These are phyloP conservation scores for Paulinella micropora DNA, from an alignment of 78 protist genomes.

Conservation along the genomic window DNA sequence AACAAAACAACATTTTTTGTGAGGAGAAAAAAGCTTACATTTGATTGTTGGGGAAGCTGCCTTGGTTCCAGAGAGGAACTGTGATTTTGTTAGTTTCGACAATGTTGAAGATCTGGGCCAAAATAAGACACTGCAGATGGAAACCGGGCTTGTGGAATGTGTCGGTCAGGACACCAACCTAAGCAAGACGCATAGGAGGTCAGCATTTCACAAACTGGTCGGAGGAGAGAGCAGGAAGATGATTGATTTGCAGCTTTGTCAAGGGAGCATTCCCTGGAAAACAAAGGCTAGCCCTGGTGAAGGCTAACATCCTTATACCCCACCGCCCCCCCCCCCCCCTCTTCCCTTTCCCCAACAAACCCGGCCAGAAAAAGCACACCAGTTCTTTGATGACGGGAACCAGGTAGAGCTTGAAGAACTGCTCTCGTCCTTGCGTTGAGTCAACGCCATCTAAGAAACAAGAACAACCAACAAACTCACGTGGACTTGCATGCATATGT, in stretches of 20 bases:
- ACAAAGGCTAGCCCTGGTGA: too few species aligned
- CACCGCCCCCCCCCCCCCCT: too few species aligned
- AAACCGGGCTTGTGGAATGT: constrained; percentile 51
- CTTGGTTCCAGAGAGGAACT: background rate
- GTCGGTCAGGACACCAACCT: constrained; percentile 59
- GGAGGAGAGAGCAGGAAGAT: too few species aligned
- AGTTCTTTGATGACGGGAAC: background rate
- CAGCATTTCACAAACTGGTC: too few species aligned
- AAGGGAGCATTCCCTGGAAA: too few species aligned
- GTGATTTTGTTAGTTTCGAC: background rate
- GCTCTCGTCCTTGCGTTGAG: constrained; percentile 9
- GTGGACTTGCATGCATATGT: background rate
- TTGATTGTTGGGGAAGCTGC: constrained; percentile 6
- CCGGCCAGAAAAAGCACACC: too few species aligned
- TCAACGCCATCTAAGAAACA: background rate
- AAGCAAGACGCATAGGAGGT: constrained; percentile 46
- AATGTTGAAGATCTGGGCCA: background rate
- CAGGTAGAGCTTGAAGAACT: constrained; percentile 32
- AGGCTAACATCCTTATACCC: too few species aligned
- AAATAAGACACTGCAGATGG: background rate
- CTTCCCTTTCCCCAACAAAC: too few species aligned
- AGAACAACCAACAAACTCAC: background rate
- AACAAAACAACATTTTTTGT: too few species aligned
- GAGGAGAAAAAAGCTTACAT: too few species aligned
- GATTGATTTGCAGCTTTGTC: too few species aligned